Evolutionary conservation across 495 filamentous ascomycete genomes (phyloP), one percentile per base, ranked within the genome.

Genomic region (Viridothelium virens): DNA sequence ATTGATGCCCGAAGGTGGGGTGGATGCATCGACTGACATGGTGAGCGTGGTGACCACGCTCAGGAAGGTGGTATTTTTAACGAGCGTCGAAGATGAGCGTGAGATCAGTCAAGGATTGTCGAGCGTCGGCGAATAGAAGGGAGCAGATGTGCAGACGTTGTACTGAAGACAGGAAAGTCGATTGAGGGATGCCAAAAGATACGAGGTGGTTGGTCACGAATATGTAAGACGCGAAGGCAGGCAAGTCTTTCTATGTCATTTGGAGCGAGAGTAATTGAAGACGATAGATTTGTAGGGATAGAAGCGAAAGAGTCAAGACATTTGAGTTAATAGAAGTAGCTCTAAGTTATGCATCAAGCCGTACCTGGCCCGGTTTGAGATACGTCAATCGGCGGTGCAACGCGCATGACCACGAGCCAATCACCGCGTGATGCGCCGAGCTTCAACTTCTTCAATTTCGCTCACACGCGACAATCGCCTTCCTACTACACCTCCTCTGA

Each of bases 361-460:
- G 25, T 25, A 25, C 25, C 25, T 25, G 25, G 25, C 25, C 25
- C 25, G 25, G 25, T 25, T 25, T 25, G 11, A 9, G 25, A 6
- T 59, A 59, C 53, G 25, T 59, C 31, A 59, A 7, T 33, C 5
- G 53, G n/a, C 53, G 6, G 7, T 59, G 53, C 31, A 59, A 7
- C 25, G 25, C 25, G 53, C 10, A 33, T 7, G 25, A 18, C 31
- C 53, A 31, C 7, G 11, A 31, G 14, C 53, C 53, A 59, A 59
- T 59, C 53, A 59, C 11, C 25, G 25, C 25, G 25, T 25, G 5
- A 25, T 31, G 53, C 3, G 25, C 53, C 36, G 5, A 36, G 7
- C 53, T 18, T 59, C 10, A 11, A 34, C 53, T 33, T 59, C 53
- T 36, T 59, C 31, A 59, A 34, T 59, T 59, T 59, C 53, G 14